Evolutionary conservation across 1,284 basidiomycete genomes (phyloP).

Genomic region (Boletellus deceptivus): DNA sequence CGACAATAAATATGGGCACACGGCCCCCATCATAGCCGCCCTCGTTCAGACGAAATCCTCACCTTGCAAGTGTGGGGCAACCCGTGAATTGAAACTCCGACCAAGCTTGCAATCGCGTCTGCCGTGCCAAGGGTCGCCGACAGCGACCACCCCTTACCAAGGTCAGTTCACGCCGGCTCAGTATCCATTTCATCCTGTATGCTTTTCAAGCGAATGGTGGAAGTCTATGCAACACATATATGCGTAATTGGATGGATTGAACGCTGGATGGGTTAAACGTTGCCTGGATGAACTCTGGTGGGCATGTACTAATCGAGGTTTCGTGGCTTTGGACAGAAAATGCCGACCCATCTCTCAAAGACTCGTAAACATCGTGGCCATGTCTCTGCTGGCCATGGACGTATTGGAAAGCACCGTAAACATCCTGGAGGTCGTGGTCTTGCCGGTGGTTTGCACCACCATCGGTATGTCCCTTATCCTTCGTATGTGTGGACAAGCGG

Average conservation of each 20-base stretch:
- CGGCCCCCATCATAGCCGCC: constrained; percentile 46
- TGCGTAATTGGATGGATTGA: constrained; percentile 33
- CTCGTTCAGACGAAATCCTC: constrained; percentile 2
- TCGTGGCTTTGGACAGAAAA: constrained; percentile 49
- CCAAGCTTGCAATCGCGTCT: constrained; percentile 3
- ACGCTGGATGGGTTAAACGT: constrained; percentile 46
- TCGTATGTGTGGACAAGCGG: not conserved
- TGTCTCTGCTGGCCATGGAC: constrained; percentile 98
- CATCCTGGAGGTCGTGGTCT: constrained; percentile 99
- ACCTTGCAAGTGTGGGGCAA: constrained; percentile 21
- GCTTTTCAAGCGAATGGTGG: not conserved
- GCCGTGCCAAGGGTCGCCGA: constrained; percentile 34
- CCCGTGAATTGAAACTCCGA: constrained; percentile 29
- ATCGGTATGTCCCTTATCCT: constrained; percentile 64
- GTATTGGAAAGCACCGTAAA: constrained; percentile 99
- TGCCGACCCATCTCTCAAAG: constrained; percentile 94
- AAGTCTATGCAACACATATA: constrained; percentile 34
- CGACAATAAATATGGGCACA: constrained; percentile 68
- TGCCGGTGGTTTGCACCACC: constrained; percentile 99
- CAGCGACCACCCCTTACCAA: constrained; percentile 56
- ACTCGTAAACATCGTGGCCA: constrained; percentile 99
- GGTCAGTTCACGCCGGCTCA: constrained; percentile 48
- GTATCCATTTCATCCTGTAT: constrained; percentile 19
- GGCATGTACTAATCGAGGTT: constrained; percentile 21
- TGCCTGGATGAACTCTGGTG: constrained; percentile 33